Percentiles rank a stretch among this genome's conserved stretches.
phyloP scores from a whole-genome alignment of 192 early-diverging fungal genomes.

The Coemansia sp. region DNA sequence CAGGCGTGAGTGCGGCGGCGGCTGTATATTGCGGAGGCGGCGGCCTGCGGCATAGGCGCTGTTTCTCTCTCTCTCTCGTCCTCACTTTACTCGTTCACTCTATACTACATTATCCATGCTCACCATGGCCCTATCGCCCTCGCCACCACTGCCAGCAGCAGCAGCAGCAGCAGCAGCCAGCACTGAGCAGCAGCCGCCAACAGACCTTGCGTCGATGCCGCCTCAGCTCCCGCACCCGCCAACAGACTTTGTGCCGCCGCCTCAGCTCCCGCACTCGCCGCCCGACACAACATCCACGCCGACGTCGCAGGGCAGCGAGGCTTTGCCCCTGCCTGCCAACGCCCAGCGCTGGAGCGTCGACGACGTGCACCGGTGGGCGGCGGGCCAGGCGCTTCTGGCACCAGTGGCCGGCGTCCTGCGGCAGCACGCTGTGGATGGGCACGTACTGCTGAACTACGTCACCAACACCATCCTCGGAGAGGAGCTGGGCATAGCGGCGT shows the following conservation, averaged over 20 bases:
- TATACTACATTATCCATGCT: neutral
- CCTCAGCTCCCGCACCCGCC: no score
- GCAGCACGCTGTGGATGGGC: conserved; percentile 55
- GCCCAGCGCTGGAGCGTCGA: conserved; percentile 44
- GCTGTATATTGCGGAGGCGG: conserved; percentile 10
- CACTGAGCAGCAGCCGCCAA: no score
- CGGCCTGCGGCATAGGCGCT: neutral
- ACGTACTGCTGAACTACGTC: conserved; percentile 52
- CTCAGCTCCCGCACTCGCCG: conserved; percentile 15
- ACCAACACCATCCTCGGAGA: conserved; percentile 53
- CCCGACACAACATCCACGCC: conserved; percentile 11
- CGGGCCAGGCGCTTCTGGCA: conserved; percentile 23
- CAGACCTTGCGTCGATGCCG: no score
- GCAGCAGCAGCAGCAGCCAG: neutral
- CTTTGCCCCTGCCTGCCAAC: conserved; percentile 11
- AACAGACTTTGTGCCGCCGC: no score
- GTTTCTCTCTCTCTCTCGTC: neutral
- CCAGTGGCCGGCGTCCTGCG: conserved; percentile 28
- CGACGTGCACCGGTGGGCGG: conserved; percentile 48
- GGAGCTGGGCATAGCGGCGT: conserved; percentile 53
- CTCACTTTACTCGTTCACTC: neutral
- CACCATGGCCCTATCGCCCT: conserved; percentile 12
- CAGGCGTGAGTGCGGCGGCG: conserved; percentile 4
- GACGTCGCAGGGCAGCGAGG: neutral
- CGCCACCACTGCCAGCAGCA: conserved; percentile 6